Percentiles rank a stretch among this genome's conserved stretches.
Evolutionary conservation across 768 basidiomycete species (phyloP).

Genomic region (Suillus variegatus): DNA sequence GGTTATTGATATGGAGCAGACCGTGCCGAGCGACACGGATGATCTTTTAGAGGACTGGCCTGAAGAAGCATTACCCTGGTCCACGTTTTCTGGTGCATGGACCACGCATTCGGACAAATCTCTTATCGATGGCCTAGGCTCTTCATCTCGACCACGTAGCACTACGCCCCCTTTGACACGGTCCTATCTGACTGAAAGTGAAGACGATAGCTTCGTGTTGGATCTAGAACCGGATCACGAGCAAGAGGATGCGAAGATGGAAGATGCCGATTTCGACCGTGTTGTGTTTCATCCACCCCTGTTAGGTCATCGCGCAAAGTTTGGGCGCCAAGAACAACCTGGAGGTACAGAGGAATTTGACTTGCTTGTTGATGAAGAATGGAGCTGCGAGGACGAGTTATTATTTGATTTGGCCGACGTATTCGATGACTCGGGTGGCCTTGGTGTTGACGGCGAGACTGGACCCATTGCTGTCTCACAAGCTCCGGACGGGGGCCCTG

Average conservation of each 20-base stretch:
- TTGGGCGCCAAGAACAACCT: conserved; percentile 12
- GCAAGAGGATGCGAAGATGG: conserved; percentile 18
- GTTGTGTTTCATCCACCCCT: conserved; percentile 3
- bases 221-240: conserved; percentile 18
- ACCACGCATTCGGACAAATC: conserved; percentile 21
- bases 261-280: conserved; percentile 16
- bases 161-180: conserved; percentile 17
- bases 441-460: not conserved
- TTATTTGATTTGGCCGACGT: conserved; percentile 18
- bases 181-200: conserved; percentile 16
- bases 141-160: conserved; percentile 18
- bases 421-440: not conserved
- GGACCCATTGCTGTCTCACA: conserved; percentile 1
- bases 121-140: conserved; percentile 23
- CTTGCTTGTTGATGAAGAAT: conserved; percentile 12
- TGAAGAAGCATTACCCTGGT: conserved; percentile 10
- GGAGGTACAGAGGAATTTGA: conserved; percentile 13
- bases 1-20: conserved; percentile 5
- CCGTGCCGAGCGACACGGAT: conserved; percentile 19
- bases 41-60: conserved; percentile 16
- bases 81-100: conserved; percentile 3
- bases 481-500: not conserved
- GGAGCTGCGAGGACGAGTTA: conserved; percentile 9
- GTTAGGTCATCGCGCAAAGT: conserved; percentile 20
- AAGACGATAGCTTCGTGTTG: conserved; percentile 13